These are phyloP conservation scores for Metschnikowia henanensis DNA, from an alignment of 805 yeast genomes.

Conservation along the genomic window DNA sequence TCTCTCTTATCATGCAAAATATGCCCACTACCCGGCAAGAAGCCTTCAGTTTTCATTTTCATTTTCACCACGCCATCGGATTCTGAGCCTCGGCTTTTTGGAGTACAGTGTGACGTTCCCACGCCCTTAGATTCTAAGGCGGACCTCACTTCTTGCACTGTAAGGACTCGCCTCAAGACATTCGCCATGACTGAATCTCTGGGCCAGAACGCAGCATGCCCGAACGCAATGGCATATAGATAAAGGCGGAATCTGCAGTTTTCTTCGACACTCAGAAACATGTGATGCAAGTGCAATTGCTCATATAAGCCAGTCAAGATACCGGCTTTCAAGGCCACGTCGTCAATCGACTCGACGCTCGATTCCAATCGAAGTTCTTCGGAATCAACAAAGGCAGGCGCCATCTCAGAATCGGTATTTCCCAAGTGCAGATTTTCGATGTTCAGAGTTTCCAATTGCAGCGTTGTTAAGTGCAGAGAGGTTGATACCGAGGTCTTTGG, in stretches of 20 bases:
- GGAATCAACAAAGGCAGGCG: slow-evolving; percentile 11
- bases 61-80: no score
- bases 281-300: slow-evolving; percentile 8
- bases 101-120: not conserved
- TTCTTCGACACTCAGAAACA: slow-evolving; percentile 9
- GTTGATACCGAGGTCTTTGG: no score
- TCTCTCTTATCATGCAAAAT: no score
- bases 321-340: slow-evolving; percentile 1
- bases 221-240: slow-evolving; percentile 14
- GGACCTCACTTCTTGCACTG: slow-evolving; percentile 11
- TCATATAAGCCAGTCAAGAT: slow-evolving; percentile 9
- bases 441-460: no score
- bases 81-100: not conserved
- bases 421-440: no score
- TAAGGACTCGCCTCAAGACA: slow-evolving; percentile 8
- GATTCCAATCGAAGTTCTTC: slow-evolving; percentile 8
- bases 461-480: no score
- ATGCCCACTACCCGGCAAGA: no score
- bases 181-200: slow-evolving; percentile 5
- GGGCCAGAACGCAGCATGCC: slow-evolving; percentile 9
- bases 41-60: no score
- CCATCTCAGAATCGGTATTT: slow-evolving; percentile 2
- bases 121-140: slow-evolving; percentile 1
- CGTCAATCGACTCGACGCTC: slow-evolving; percentile 2
- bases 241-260: slow-evolving; percentile 17